Conservation (phyloP, 1,284 basidiomycete species). For the Trichosporon faecale region DNA sequence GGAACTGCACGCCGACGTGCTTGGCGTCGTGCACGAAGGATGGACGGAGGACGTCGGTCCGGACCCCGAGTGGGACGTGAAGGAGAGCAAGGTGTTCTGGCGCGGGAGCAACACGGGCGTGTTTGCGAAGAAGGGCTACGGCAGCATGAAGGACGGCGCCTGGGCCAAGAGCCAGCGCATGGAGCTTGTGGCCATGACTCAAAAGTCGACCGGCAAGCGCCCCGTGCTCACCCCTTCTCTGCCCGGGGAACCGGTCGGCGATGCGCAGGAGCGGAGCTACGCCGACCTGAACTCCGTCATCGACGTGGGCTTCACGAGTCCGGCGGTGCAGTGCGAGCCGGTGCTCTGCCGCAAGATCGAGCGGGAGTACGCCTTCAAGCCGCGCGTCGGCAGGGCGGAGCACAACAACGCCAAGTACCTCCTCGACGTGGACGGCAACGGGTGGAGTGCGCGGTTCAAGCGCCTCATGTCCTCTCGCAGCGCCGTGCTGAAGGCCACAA, state of each 20-base stretch:
- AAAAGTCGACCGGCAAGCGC: slow-evolving; percentile 51
- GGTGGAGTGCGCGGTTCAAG: slow-evolving; percentile 52
- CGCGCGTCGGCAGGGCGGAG: slow-evolving; percentile 53
- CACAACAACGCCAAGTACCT: slow-evolving; percentile 52
- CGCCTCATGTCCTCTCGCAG: slow-evolving; percentile 51
- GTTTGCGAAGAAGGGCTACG: slow-evolving; percentile 51
- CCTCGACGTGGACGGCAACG: slow-evolving; percentile 51
- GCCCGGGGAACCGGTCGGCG: slow-evolving; percentile 53
- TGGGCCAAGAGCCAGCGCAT: slow-evolving; percentile 53
- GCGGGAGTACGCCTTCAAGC: slow-evolving; percentile 56
- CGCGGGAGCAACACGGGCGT: slow-evolving; percentile 67
- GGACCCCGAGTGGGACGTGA: slow-evolving; percentile 61
- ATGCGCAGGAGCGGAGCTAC: slow-evolving; percentile 30
- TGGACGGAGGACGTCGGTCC: slow-evolving; percentile 52
- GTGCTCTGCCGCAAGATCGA: slow-evolving; percentile 55
- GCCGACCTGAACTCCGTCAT: slow-evolving; percentile 55
- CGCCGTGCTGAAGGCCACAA: slow-evolving; percentile 53
- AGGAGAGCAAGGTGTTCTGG: slow-evolving; percentile 63
- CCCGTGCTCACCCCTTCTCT: slow-evolving; percentile 41
- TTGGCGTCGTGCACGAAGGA: slow-evolving; percentile 56
- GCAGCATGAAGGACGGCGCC: slow-evolving; percentile 54
- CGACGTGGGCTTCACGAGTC: slow-evolving; percentile 40
- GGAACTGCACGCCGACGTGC: slow-evolving; percentile 61
- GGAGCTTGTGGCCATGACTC: slow-evolving; percentile 48
- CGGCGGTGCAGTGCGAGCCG: slow-evolving; percentile 55